Percentiles rank a stretch among this genome's conserved stretches.
These are phyloP conservation scores for Rubroboletus pulcherrimus DNA, from an alignment of 768 basidiomycete genomes.

Conservation along the genomic window DNA sequence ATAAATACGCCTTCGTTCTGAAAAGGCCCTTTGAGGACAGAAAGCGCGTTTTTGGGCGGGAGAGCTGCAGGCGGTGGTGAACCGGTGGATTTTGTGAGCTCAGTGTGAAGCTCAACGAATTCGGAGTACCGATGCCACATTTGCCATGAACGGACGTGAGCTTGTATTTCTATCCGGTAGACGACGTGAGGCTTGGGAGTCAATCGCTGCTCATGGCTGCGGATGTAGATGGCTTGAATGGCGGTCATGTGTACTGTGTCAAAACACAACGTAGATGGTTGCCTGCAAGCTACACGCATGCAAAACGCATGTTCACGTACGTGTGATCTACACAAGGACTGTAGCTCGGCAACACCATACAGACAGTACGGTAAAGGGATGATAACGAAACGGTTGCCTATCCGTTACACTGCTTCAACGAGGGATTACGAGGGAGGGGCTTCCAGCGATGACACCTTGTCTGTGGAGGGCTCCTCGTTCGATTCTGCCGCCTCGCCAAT, in stretches of 20 bases:
- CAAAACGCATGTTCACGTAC: slow-evolving; percentile 10
- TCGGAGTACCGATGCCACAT: slow-evolving; percentile 95
- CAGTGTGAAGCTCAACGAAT: slow-evolving; percentile 82
- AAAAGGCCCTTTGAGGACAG: slow-evolving; percentile 56
- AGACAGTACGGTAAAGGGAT: slow-evolving; percentile 2
- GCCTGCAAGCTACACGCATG: neutral
- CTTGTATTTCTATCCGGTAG: slow-evolving; percentile 80
- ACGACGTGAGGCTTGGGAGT: slow-evolving; percentile 76
- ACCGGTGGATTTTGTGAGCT: slow-evolving; percentile 76
- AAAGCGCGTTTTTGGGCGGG: slow-evolving; percentile 80
- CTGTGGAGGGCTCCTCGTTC: slow-evolving; percentile 26
- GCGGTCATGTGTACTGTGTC: slow-evolving; percentile 47
- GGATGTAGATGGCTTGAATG: slow-evolving; percentile 74
- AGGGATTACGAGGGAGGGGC: slow-evolving; percentile 11
- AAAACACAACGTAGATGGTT: slow-evolving; percentile 3
- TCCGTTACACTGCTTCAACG: neutral
- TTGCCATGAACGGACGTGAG: slow-evolving; percentile 88
- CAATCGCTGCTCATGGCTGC: slow-evolving; percentile 62
- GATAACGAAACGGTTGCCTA: neutral
- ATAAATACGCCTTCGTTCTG: slow-evolving; percentile 53
- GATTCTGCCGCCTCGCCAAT: slow-evolving; percentile 45
- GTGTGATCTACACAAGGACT: slow-evolving; percentile 16
- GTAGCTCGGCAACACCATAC: neutral
- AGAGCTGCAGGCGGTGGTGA: slow-evolving; percentile 75
- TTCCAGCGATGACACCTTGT: slow-evolving; percentile 18